Evolutionary conservation across 208 protist genomes (phyloP), one percentile per base, ranked within the genome.

Genomic region (Histomonas meleagridis): DNA sequence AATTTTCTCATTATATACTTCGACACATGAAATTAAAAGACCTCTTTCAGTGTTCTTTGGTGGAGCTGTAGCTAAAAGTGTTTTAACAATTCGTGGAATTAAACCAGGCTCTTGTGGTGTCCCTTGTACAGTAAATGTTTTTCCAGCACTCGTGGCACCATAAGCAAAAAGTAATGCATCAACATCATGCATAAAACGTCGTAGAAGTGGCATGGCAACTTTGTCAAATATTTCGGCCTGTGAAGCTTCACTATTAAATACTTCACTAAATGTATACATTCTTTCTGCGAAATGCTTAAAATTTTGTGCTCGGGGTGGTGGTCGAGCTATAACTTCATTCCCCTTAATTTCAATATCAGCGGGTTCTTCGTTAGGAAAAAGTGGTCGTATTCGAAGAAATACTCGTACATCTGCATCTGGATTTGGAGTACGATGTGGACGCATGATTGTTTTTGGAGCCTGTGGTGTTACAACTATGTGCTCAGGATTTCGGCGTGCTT

Each of bases 1-100:
- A 18, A 79, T 79, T 79, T 40, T 79, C 21, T 79, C 70, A 51
- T 79, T 79, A 43, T 79, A 79, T 21, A 79, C 49, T 79, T 79
- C 70, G 21, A 46, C n/a, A 43, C 46, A 79, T 79, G 70, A 79
- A 28, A 40, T 40, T 49, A 46, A 79, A 18, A 79, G 40, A 2
- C 14, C 38, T 21, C 5, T 51, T 51, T 79, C 40, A 4, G 5
- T 46, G 18, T 79, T 51, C 18, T 79, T n/a, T 79, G 18, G 14
- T 46, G 18, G 7, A 79, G 28, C 10, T 3, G 5, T n/a, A 40
- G 32, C 46, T 49, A 32, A 51, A 79, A 49, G 4, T 51, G 40
- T n/a, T 79, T 49, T 79, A 79, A 51, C 0, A 49, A 23, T 35
- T n/a, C 70, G 4, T 23, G 21, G 23, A 28, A 79, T 32, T 43